These are phyloP conservation scores for Schizochytrium sp. DNA, from an alignment of 108 stramenopile species.

Conservation along the genomic window DNA sequence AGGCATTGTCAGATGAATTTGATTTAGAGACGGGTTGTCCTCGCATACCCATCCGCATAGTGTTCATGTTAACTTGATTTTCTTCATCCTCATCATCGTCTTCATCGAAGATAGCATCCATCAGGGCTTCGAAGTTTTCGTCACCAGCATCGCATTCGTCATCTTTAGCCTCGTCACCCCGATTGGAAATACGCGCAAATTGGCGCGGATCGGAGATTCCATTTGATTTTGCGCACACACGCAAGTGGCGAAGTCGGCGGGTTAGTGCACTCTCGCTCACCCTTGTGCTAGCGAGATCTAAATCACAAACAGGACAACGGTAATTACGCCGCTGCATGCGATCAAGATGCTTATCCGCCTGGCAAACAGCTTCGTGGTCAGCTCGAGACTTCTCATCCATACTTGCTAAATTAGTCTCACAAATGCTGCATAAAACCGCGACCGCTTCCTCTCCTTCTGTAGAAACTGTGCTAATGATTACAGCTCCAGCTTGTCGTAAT, in stretches of 20 bases:
- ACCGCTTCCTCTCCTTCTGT: too few species aligned
- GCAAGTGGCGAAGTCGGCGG: not conserved
- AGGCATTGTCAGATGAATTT: not conserved
- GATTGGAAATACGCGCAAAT: constrained; percentile 18
- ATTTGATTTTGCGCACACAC: constrained; percentile 3
- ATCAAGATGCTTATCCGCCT: not conserved
- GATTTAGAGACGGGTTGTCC: not conserved
- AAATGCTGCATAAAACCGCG: too few species aligned
- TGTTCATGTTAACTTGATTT: not conserved
- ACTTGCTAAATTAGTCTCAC: too few species aligned
- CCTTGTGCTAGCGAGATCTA: not conserved
- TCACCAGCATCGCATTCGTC: not conserved
- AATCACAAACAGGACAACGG: constrained; percentile 1
- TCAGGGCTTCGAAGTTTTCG: constrained; percentile 44
- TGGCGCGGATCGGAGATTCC: constrained; percentile 30
- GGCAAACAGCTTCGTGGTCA: not conserved
- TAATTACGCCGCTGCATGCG: constrained; percentile 57
- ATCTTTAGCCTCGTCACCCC: not conserved
- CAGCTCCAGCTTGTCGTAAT: too few species aligned
- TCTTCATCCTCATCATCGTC: constrained; percentile 44
- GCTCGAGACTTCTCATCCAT: not conserved
- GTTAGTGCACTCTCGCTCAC: not conserved
- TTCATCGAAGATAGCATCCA: constrained; percentile 38
- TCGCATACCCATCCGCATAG: too few species aligned
- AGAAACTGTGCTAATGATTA: too few species aligned